Base-by-base conservation (phyloP, 2,329 filamentous ascomycete species). In the Penicillium sp. region DNA sequence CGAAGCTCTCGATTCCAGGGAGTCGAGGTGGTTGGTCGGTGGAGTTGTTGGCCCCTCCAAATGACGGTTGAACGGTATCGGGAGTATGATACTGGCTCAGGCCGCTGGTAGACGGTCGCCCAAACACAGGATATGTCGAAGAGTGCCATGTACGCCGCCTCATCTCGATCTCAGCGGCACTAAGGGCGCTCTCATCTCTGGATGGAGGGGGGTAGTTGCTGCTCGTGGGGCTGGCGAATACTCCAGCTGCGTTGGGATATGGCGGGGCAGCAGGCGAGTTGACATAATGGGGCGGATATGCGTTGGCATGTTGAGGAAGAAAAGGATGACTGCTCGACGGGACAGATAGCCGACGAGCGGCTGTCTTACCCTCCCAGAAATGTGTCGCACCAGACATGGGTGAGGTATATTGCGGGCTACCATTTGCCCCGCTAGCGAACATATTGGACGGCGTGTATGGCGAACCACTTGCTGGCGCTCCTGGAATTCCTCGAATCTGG, bases 1-100 rank as follows among this genome's bases (percentile, higher is more conserved):
- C 91, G 65, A 97, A 96, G 15, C 90, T 95, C 70, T 96, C 91
- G 62, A 97, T 97, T 14, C 92, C 92, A 1, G 92, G 92, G 14
- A 97, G 81, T 37, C 90, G 85, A 14, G 90, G 75, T 6, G 81
- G 83, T 63, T 87, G 85, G 72, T 79, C 37, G 73, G 77, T 29
- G 78, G 74, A 62, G 72, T 83, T 68, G 72, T 82, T 68, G 73
- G 83, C 70, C 68, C 81, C 69, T 55, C 82, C 67, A 76, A 83
- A 74, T 67, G 84, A 66, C 70, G 83, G 74, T 29, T 60, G 60
- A 77, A 82, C 60, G 79, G 85, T 69, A 73, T 87, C 84, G 6
- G 89, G 85, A 5, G 86, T 90, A 58, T 89, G 85, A 37, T 90
- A 89, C 60, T 90, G 89, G 65, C 85, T 89, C 51, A 96, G 73